phyloP scores from a whole-genome alignment of 768 basidiomycete genomes.

The Tricholomella constricta region DNA sequence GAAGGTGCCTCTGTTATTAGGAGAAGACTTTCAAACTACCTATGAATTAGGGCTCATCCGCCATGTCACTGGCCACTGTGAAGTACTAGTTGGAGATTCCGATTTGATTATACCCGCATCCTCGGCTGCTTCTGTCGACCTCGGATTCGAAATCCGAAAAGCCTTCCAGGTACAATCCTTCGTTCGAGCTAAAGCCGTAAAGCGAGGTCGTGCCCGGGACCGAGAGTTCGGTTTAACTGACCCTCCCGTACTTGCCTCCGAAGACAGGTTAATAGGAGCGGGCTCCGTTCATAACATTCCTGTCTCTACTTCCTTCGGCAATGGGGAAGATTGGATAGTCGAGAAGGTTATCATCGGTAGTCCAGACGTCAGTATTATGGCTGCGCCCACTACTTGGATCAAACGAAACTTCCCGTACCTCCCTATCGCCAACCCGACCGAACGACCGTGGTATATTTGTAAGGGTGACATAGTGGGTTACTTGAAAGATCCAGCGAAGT shows the following conservation, averaged over 20 bases:
- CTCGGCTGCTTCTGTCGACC: constrained; percentile 6
- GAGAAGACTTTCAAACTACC: constrained; percentile 34
- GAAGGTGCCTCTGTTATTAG: constrained; percentile 29
- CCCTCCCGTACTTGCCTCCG: neutral
- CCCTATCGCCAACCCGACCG: constrained; percentile 9
- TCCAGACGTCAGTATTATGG: neutral
- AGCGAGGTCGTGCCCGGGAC: neutral
- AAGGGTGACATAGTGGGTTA: constrained; percentile 12
- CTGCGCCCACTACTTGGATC: constrained; percentile 12
- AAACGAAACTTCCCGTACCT: neutral
- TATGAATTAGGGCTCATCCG: constrained; percentile 17
- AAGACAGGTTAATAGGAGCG: neutral
- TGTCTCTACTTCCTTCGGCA: constrained; percentile 5
- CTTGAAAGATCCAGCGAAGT: no score
- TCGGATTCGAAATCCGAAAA: constrained; percentile 20
- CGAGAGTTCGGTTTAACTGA: neutral
- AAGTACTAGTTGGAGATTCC: constrained; percentile 1
- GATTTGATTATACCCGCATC: constrained; percentile 3
- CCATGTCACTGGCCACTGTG: constrained; percentile 4
- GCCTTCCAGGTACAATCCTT: constrained; percentile 8
- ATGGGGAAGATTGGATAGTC: constrained; percentile 14
- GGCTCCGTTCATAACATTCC: constrained; percentile 7
- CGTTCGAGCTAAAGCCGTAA: neutral
- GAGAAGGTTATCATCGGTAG: constrained; percentile 16
- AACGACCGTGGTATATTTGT: constrained; percentile 5